Evolutionary conservation across 2,329 filamentous ascomycete species (phyloP), one percentile per base, ranked within the genome.

Genomic region (Ceratocystis papillata): DNA sequence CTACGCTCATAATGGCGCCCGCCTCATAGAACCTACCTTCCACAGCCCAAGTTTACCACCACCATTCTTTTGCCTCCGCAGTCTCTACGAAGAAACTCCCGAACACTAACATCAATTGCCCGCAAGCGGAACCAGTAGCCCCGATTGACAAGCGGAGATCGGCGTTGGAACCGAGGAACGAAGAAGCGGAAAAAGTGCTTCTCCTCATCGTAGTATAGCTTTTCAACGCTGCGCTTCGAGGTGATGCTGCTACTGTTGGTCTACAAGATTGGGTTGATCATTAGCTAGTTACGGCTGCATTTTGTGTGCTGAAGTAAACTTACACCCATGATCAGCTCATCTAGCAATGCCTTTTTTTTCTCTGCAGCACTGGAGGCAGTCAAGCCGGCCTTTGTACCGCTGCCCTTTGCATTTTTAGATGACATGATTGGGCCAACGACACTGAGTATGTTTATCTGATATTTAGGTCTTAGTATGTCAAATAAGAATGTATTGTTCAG

Each of bases 191-290:
- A 93, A 77, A 89, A 96, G 73, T 95, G 88, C 33, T 88, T 83
- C 72, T 95, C 85, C 68, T 84, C 72, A 17, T 87, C 81, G 72
- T 89, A 87, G 75, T 96, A 96, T 15, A 96, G 79, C 70, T 87
- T 87, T 73, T 96, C 91, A n/a, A 96, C 92, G 71, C 90, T 94
- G 70, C 91, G 81, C 74, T 96, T 96, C 15, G 91, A 96, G 17
- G 92, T 87, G 70, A 96, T 96, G 72, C 89, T 95, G 75, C 89
- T 93, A 73, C 86, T 92, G 74, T 96, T 96, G 67, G 91, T 96
- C 83, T 89, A 67, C 44, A 62, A n/a, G 5, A 44, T 28, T 15
- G 25, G 53, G 69, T 69, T 44, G 70, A 64, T 57, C 12, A 28
- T 28, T 59, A n/a, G 48, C 48, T 22, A 53, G 48, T 53, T 10